Base-by-base conservation (phyloP, 306 rosid genomes). In the Vicia sativa region DNA sequence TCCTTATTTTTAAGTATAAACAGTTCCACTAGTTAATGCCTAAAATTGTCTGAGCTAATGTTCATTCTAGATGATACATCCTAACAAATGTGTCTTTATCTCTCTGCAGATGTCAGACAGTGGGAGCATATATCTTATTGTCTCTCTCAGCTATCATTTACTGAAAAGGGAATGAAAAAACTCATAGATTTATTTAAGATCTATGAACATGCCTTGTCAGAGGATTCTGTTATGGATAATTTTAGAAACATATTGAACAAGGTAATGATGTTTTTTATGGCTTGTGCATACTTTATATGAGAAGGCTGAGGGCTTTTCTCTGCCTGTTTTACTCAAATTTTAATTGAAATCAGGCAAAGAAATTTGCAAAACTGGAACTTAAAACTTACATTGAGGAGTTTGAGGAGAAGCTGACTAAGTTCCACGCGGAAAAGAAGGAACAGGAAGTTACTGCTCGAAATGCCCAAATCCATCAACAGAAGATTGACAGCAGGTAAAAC, bases 141-240 rank as follows among this genome's bases (percentile, higher is more conserved):
- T 80, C 96, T 93, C 28, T 90, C 98, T 73, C 96, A 90, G 91
- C 86, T 93, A 73, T 71, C 96, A 39, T 93, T 86, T 81, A 93
- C 96, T 12, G 98, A 93, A 72, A 93, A 85, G 70, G 98, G 98
- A 79, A 79, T 93, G 79, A 93, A 86, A 82, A 93, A 86, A 66
- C 89, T 93, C 50, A 85, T 86, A 44, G 98, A 93, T 19, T 77
- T 86, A 68, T 93, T 93, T 78, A 93, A 87, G 87, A 81, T 85
- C 52, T 93, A 84, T 63, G 93, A 93, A 71, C 95, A 85, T 70
- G 87, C 72, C 71, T 81, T 93, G 43, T 88, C 83, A 1, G 93
- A 87, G 83, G 98, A 90, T 68, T 78, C 91, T 77, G 96, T 93
- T 50, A 75, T 86, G 84, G 96, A 90, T 39, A 76, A 93, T 71